Base-by-base conservation (phyloP, 441 rosid species). In the Cnidoscolus chayamansa region DNA sequence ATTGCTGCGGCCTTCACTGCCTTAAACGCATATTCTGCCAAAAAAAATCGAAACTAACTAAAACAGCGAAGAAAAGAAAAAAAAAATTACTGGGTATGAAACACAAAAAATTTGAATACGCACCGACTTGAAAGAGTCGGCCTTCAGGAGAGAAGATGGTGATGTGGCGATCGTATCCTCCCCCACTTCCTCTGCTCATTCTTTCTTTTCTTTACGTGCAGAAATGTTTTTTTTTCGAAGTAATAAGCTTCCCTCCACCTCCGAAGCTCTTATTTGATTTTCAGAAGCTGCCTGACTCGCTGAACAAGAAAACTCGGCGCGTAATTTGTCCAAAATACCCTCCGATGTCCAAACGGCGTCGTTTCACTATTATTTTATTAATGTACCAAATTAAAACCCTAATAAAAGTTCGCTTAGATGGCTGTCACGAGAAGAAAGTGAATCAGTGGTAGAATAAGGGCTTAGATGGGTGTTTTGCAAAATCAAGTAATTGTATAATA, bases 71-170 rank as follows among this genome's bases (percentile, higher is more conserved):
- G n/a, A 31, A 51, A 37, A 20, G 63, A 7, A 13, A 17, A 40
- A 40, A 7, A 5, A 0, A 40, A 40, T 40, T 5, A 40, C 45
- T 19, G 13, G 7, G 31, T 50, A 51, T 15, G 30, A 19, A 37
- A 43, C 50, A 32, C 7, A 40, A 40, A 59, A 13, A 10, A 13
- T 32, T 57, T 19, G 57, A 67, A 53, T 10, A 79, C 94, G 56
- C 65, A 92, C 98, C 98, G 30, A 94, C 98, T 90, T 94, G 99
- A 77, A 90, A 94, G 81, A 92, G 98, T 60, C 99, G 99, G 65
- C 99, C 98, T 78, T 94, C 99, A 10, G 98, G 99, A 0, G 99
- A 94, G 89, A 94, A 94, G 80, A 94, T 92, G 43, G 98, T 92
- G 80, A 94, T 94, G 79, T 92, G 99, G 20, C 99, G 96, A 89